A percentile compares a stretch with the other conserved stretches of the same genome.
These are phyloP conservation scores for Sarocladium brachiariae DNA, from an alignment of 2,329 filamentous ascomycete species.

Conservation along the genomic window DNA sequence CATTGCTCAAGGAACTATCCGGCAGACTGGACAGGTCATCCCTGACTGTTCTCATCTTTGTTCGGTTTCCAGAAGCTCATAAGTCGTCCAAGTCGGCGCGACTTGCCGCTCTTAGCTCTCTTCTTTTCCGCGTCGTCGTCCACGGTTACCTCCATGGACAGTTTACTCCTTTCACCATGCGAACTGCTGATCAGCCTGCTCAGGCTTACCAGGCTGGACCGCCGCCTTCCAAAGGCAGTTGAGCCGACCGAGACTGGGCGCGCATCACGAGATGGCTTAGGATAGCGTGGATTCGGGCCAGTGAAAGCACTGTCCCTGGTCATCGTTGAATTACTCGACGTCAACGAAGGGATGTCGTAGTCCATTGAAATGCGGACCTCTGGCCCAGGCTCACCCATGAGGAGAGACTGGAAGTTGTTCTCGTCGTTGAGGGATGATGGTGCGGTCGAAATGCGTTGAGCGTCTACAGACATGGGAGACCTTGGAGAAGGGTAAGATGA, in stretches of 20 bases:
- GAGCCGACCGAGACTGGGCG: constrained; percentile 57
- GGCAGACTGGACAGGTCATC: background rate
- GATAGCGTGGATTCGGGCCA: constrained; percentile 35
- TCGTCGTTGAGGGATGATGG: constrained; percentile 69
- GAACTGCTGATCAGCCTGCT: constrained; percentile 70
- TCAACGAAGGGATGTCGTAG: constrained; percentile 62
- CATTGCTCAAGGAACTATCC: constrained; percentile 13
- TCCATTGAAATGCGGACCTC: constrained; percentile 66
- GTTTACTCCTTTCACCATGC: constrained; percentile 67
- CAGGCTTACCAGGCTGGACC: constrained; percentile 69
- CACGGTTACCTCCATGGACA: constrained; percentile 59
- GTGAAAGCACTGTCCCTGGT: constrained; percentile 56
- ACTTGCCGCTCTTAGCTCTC: constrained; percentile 54
- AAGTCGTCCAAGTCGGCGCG: constrained; percentile 64
- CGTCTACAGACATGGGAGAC: constrained; percentile 62
- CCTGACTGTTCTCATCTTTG: constrained; percentile 23
- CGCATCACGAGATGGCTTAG: constrained; percentile 45
- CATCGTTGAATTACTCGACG: constrained; percentile 72
- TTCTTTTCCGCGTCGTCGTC: constrained; percentile 48
- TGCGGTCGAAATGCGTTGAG: constrained; percentile 66
- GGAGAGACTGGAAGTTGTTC: constrained; percentile 61
- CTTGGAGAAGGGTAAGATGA: constrained; percentile 66
- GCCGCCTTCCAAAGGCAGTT: constrained; percentile 58
- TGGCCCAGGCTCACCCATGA: constrained; percentile 67
- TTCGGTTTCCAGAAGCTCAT: constrained; percentile 73